Percentiles rank a stretch among this genome's conserved stretches.
These are phyloP conservation scores for Rubroboletus pulcherrimus DNA, from an alignment of 768 basidiomycete species.

Conservation along the genomic window DNA sequence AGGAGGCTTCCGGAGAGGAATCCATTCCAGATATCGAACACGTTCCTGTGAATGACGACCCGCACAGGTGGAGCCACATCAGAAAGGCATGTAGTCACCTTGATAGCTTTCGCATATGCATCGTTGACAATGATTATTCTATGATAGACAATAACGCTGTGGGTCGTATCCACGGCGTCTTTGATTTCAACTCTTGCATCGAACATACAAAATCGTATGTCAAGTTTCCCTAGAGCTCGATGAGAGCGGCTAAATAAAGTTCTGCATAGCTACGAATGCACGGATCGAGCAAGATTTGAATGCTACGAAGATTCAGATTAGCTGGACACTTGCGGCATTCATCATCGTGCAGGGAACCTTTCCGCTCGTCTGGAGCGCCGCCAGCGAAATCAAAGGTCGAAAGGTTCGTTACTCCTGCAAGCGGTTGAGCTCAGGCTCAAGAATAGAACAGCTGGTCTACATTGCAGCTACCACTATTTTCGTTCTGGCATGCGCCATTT, in stretches of 20 bases:
- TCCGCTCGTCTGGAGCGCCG: constrained; percentile 64
- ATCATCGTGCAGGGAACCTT: constrained; percentile 66
- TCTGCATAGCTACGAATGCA: constrained; percentile 52
- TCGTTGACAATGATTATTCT: background rate
- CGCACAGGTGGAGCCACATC: constrained; percentile 51
- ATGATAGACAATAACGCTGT: constrained; percentile 23
- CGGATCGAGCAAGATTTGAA: constrained; percentile 57
- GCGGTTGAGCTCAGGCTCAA: constrained; percentile 1
- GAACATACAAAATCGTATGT: constrained; percentile 31
- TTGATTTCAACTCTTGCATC: constrained; percentile 22
- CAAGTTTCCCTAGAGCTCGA: background rate
- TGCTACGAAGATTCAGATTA: constrained; percentile 59
- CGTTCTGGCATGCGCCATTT: constrained; percentile 51
- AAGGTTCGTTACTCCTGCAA: constrained; percentile 41
- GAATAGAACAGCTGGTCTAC: constrained; percentile 45
- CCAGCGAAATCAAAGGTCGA: constrained; percentile 74
- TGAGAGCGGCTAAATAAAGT: background rate
- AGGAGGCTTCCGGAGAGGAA: constrained; percentile 4
- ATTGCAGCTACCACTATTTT: constrained; percentile 50
- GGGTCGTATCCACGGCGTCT: constrained; percentile 25
- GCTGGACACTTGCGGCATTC: constrained; percentile 67
- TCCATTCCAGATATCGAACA: constrained; percentile 33
- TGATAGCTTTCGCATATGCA: background rate
- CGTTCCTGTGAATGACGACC: constrained; percentile 51
- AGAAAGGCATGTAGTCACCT: constrained; percentile 45